These are phyloP conservation scores for Colletotrichum limetticola DNA, from an alignment of 2,329 filamentous ascomycete genomes.

Conservation along the genomic window DNA sequence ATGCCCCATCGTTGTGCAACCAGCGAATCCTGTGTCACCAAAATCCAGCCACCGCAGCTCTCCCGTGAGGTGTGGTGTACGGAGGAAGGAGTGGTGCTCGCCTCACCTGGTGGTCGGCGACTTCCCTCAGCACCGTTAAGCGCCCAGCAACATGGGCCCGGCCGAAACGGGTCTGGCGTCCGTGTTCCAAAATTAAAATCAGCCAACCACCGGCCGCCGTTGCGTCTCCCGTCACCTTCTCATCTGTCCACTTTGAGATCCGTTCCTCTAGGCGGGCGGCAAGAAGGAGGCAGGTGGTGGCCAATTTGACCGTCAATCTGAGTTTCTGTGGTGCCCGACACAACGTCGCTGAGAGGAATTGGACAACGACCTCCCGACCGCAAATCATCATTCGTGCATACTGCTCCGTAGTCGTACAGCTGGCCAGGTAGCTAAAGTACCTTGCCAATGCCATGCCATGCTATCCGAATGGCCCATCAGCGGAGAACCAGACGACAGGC, in stretches of 20 bases:
- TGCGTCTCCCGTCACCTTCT: slow-evolving; percentile 20
- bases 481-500: background rate
- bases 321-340: background rate
- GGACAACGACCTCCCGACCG: slow-evolving; percentile 2
- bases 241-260: slow-evolving; percentile 26
- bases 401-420: too few relatives aligned
- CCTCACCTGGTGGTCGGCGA: slow-evolving; percentile 6
- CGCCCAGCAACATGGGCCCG: slow-evolving; percentile 29
- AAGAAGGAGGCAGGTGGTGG: slow-evolving; percentile 4
- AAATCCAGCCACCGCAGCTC: slow-evolving; percentile 12
- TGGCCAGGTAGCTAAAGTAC: background rate
- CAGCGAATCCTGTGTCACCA: slow-evolving; percentile 15
- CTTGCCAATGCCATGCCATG: background rate
- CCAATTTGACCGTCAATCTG: background rate
- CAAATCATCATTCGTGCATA: slow-evolving; percentile 2
- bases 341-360: background rate
- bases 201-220: slow-evolving; percentile 20
- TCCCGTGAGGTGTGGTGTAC: background rate
- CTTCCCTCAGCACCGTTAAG: slow-evolving; percentile 22
- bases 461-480: slow-evolving; percentile 3
- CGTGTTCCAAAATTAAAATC: slow-evolving; percentile 27
- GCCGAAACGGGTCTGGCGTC: slow-evolving; percentile 30
- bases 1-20: background rate
- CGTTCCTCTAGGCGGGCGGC: slow-evolving; percentile 21
- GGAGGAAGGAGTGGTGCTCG: background rate